phyloP scores from a whole-genome alignment of 2,329 filamentous ascomycete genomes.

The Hypoxylon sp. region DNA sequence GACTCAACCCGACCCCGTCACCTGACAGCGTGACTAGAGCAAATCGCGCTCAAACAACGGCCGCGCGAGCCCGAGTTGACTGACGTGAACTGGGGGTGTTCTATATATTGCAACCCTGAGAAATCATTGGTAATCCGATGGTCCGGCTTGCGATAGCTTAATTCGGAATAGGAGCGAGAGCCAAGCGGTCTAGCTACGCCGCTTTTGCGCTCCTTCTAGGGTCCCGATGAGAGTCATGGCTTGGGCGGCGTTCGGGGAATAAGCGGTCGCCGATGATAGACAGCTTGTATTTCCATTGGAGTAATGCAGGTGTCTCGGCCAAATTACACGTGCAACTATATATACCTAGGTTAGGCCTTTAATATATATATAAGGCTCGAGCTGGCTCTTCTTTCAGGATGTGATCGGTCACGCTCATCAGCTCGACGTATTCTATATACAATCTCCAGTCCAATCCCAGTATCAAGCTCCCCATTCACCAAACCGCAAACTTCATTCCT shows the following conservation, averaged over 20 bases:
- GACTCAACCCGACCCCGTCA: constrained; percentile 32
- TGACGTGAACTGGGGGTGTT: too few species aligned
- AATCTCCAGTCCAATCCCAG: neutral
- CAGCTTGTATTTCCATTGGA: neutral
- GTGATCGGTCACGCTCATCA: neutral
- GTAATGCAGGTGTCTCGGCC: constrained; percentile 1
- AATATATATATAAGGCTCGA: constrained; percentile 3
- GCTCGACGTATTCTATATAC: neutral
- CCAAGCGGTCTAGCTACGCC: constrained; percentile 2
- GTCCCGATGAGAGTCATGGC: neutral
- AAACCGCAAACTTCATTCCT: neutral
- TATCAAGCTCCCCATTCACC: neutral
- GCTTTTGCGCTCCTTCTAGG: neutral
- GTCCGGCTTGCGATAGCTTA: too few species aligned
- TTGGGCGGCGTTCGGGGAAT: neutral
- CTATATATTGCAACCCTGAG: neutral
- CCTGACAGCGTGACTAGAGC: constrained; percentile 40
- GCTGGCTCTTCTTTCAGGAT: neutral
- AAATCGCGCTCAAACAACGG: constrained; percentile 8
- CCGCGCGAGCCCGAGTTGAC: constrained; percentile 11
- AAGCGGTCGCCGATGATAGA: constrained; percentile 2
- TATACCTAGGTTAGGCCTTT: too few species aligned
- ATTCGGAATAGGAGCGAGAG: neutral
- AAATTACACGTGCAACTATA: too few species aligned
- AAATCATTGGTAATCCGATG: neutral